Evolutionary conservation across 345 rosid species (phyloP), one percentile per base, ranked within the genome.

Genomic region (Luvunga scandens): DNA sequence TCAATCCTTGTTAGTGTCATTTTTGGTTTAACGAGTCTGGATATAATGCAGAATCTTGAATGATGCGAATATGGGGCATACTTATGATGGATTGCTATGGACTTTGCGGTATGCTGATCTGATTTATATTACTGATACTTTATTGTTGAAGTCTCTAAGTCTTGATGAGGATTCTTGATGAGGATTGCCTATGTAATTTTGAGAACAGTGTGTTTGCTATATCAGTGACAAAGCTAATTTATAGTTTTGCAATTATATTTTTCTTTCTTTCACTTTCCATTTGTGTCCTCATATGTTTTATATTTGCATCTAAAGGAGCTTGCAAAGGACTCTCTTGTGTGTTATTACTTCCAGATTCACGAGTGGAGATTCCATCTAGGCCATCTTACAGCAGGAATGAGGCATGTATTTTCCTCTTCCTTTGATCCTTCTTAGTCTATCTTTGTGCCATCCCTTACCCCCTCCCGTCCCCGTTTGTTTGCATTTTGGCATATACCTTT

Each of bases 11-110:
- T 76, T 61, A 38, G 76, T 74, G 18, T 55, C 13, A 36, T 55
- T 73, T 73, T 59, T 75, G 60, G 59, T 75, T 69, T 82, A 55
- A 65, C 56, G 50, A 73, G 27, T 77, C 68, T 36, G 24, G 33
- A 45, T 84, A 71, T 79, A 56, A 77, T 82, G 77, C 92, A 95
- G 99, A 83, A 88, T 95, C 80, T 56, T 93, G 89, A 89, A 88
- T 81, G 96, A 91, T 85, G 92, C 98, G 76, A 90, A 83, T 84
- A 85, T 78, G 83, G 85, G 84, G 81, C 94, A 88, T 83, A 80
- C 90, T 31, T 95, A 91, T 84, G 98, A 90, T 87, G 92, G 98
- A 76, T 82, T 95, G 66, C 85, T 93, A 19, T 95, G 99, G 99
- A 93, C 93, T 79, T 84, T 95, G 87, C 78, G 98, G 99, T 95